Evolutionary conservation across 495 filamentous ascomycete genomes (phyloP).

Genomic region (Glarea lozoyensis): DNA sequence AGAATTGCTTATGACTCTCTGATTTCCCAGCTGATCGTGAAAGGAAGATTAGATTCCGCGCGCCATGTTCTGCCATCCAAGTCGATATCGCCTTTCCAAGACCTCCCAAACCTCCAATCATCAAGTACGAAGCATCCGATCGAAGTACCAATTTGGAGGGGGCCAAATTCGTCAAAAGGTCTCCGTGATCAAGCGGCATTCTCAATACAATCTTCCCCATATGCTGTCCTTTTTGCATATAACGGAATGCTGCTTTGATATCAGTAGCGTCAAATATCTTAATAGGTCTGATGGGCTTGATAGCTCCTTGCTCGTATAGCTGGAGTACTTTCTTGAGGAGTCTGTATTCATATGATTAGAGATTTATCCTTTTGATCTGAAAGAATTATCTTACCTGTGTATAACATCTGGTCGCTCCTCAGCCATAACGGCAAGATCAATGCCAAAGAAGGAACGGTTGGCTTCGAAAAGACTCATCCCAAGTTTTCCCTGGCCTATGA

Average conservation of each 20-base stretch:
- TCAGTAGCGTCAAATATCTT: constrained; percentile 22
- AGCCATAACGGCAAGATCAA: constrained; percentile 4
- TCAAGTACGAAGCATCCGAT: constrained; percentile 40
- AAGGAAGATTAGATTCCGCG: constrained; percentile 46
- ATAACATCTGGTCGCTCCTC: not conserved
- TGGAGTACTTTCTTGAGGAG: too few species aligned
- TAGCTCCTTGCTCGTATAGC: not conserved
- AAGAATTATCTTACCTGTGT: not conserved
- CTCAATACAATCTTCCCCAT: constrained; percentile 23
- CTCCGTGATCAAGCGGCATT: not conserved
- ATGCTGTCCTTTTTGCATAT: constrained; percentile 30
- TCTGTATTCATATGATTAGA: too few species aligned
- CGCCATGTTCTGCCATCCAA: constrained; percentile 51
- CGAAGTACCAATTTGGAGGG: not conserved
- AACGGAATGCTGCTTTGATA: constrained; percentile 26
- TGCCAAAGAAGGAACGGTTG: constrained; percentile 1
- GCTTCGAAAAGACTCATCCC: constrained; percentile 22
- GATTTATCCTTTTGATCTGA: too few species aligned
- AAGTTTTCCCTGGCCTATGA: constrained; percentile 23
- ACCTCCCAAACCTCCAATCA: constrained; percentile 54
- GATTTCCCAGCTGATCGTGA: constrained; percentile 38
- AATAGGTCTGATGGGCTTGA: constrained; percentile 16
- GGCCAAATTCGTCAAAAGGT: not conserved
- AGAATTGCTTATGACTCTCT: constrained; percentile 19
- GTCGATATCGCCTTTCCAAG: constrained; percentile 49